Percentiles rank a stretch among this genome's conserved stretches.
Evolutionary conservation across 2,329 filamentous ascomycete species (phyloP).

Genomic region (Chaetothyriales sp.): DNA sequence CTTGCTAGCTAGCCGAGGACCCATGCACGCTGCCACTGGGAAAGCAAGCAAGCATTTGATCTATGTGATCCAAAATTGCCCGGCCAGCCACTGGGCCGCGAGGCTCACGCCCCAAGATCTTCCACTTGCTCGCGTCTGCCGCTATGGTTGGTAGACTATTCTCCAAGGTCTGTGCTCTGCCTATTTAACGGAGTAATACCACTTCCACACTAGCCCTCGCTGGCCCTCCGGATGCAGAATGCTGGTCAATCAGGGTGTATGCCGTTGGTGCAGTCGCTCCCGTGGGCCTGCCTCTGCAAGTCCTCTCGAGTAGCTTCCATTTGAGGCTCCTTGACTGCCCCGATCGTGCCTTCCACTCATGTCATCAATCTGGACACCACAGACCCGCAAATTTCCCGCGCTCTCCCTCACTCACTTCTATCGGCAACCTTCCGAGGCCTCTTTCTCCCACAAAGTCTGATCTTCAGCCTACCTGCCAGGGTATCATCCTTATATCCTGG

Average conservation of each 20-base stretch:
- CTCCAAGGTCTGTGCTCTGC: not conserved
- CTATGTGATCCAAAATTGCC: not conserved
- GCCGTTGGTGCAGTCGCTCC: not conserved
- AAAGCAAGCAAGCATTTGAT: not conserved
- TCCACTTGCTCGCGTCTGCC: not conserved
- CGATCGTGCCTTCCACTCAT: not conserved
- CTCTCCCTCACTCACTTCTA: not conserved
- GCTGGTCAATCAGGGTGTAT: not conserved
- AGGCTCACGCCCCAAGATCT: not conserved
- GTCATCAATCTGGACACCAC: not conserved
- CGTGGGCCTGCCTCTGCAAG: not conserved
- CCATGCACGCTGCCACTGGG: not conserved
- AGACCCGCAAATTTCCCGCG: constrained; percentile 1
- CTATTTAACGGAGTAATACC: not conserved
- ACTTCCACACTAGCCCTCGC: too few species aligned
- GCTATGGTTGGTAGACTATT: not conserved
- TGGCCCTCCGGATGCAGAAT: not conserved
- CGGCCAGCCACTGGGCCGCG: not conserved
- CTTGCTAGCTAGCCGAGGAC: not conserved
- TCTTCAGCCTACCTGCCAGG: constrained; percentile 6
- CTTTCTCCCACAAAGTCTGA: constrained; percentile 2
- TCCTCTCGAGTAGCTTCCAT: too few species aligned
- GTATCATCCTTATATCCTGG: constrained; percentile 1
- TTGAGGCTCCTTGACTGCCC: not conserved
- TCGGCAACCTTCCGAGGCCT: constrained; percentile 4